Evolutionary conservation across 148 eudicot species (phyloP), one percentile per base, ranked within the genome.

Genomic region (Heliosperma pusillum): DNA sequence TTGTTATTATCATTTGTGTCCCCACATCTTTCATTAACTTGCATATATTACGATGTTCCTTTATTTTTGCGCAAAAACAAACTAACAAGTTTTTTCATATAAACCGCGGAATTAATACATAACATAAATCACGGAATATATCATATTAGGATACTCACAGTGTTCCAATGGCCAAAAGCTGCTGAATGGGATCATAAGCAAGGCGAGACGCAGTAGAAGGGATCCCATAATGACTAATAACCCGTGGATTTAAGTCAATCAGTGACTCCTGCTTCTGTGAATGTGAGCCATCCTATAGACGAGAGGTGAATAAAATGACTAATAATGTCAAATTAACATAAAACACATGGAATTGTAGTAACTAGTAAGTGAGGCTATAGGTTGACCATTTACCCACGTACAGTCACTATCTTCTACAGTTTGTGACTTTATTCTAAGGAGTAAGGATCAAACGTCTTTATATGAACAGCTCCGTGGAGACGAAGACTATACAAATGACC

Each of bases 131-230:
- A 66, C 25, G 15, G 27, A 29, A 22, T 52, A 50, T 10, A 36
- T 36, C 9, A 36, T 36, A 67, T 27, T 33, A 78, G 74, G 63
- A 57, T 75, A 91, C 96, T 90, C 79, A 95, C 99, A 87, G 77
- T 25, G 97, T 92, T 50, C 92, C 97, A 47, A 95, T 53, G 55
- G 99, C 99, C 85, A 95, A 79, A 78, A 95, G 90, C 78, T 84
- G 85, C 83, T 95, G 99, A 78, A 90, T 78, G 78, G 96, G 90
- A 62, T 95, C 97, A 83, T 87, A 88, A 68, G 97, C 92, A 62
- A 95, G 89, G 77, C 84, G 83, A 50, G 97, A 95, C 59, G 99
- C 91, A 21, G 97, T 89, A 42, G 97, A 85, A 24, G 99, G 99
- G 78, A 95, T 87, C 78, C 99, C 99, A 89, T 89, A 92, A 72